phyloP scores from a whole-genome alignment of 805 yeast species.

The Ogataea degrootiae region DNA sequence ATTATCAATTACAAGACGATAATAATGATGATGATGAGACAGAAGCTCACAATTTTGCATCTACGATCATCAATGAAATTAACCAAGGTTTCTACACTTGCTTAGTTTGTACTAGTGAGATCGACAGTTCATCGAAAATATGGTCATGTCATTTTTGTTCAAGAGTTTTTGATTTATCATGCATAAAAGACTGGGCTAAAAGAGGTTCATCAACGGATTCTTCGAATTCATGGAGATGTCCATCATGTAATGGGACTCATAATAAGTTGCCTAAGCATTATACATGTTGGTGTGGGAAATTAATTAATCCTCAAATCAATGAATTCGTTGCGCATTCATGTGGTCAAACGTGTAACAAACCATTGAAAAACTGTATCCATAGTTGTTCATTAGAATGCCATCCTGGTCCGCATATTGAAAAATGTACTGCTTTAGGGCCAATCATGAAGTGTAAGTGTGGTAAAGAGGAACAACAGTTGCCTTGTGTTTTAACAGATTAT shows the following conservation, averaged over 20 bases:
- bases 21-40: slow-evolving; percentile 3
- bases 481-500: slow-evolving; percentile 71
- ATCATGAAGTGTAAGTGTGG: slow-evolving; percentile 73
- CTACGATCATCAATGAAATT: slow-evolving; percentile 53
- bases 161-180: slow-evolving; percentile 79
- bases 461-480: slow-evolving; percentile 54
- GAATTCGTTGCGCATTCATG: slow-evolving; percentile 75
- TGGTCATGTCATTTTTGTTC: slow-evolving; percentile 81
- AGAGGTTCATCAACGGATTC: slow-evolving; percentile 63
- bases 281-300: slow-evolving; percentile 89
- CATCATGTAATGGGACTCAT: slow-evolving; percentile 60
- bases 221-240: slow-evolving; percentile 76
- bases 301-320: slow-evolving; percentile 57
- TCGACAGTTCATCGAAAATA: slow-evolving; percentile 57
- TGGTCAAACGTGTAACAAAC: slow-evolving; percentile 72
- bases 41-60: slow-evolving; percentile 14
- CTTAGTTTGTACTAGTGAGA: slow-evolving; percentile 81
- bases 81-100: slow-evolving; percentile 72
- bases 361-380: slow-evolving; percentile 59
- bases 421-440: slow-evolving; percentile 78
- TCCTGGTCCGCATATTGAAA: slow-evolving; percentile 79
- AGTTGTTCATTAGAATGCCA: slow-evolving; percentile 75
- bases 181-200: slow-evolving; percentile 83
- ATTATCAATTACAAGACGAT: background rate
- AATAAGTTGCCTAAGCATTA: slow-evolving; percentile 47